Evolutionary conservation across 805 yeast species (phyloP).

Genomic region (Saccharomycopsis fodiens): DNA sequence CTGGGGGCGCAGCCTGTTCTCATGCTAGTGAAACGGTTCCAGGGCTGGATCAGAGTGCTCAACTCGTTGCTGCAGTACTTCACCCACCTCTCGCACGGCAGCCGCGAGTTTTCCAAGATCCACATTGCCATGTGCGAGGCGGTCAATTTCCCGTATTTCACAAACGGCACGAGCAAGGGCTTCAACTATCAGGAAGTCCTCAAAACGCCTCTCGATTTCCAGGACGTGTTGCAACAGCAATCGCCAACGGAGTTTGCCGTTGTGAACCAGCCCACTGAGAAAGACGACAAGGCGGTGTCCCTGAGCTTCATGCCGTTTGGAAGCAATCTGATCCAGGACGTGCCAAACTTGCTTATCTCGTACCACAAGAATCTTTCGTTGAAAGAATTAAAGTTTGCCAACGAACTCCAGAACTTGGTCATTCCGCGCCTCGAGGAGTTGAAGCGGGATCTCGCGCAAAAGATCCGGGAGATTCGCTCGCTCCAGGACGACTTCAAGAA

Average conservation of each 20-base stretch:
- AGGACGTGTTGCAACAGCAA: slow-evolving; percentile 4
- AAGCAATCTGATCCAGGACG: slow-evolving; percentile 72
- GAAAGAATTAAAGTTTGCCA: slow-evolving; percentile 44
- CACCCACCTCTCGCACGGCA: slow-evolving; percentile 10
- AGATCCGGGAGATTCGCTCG: slow-evolving; percentile 51
- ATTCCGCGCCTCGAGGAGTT: slow-evolving; percentile 44
- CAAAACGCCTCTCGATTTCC: slow-evolving; percentile 12
- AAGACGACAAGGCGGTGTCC: slow-evolving; percentile 28
- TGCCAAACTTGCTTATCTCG: slow-evolving; percentile 63
- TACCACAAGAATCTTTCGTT: slow-evolving; percentile 27
- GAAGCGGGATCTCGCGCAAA: slow-evolving; percentile 24
- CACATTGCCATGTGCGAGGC: slow-evolving; percentile 17
- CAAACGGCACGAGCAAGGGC: slow-evolving; percentile 10
- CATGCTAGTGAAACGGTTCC: slow-evolving; percentile 12
- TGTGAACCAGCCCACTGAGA: slow-evolving; percentile 14
- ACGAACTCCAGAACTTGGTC: slow-evolving; percentile 36
- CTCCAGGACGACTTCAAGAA: slow-evolving; percentile 52
- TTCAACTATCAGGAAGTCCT: slow-evolving; percentile 19
- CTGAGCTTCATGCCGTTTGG: slow-evolving; percentile 71
- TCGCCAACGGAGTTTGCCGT: background rate
- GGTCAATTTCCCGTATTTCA: slow-evolving; percentile 31
- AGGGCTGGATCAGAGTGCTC: slow-evolving; percentile 16
- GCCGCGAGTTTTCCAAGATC: slow-evolving; percentile 13
- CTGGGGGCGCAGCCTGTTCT: slow-evolving; percentile 10
- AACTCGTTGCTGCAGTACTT: slow-evolving; percentile 14